Base-by-base conservation (phyloP, 345 rosid species). In the Geranium brycei region DNA sequence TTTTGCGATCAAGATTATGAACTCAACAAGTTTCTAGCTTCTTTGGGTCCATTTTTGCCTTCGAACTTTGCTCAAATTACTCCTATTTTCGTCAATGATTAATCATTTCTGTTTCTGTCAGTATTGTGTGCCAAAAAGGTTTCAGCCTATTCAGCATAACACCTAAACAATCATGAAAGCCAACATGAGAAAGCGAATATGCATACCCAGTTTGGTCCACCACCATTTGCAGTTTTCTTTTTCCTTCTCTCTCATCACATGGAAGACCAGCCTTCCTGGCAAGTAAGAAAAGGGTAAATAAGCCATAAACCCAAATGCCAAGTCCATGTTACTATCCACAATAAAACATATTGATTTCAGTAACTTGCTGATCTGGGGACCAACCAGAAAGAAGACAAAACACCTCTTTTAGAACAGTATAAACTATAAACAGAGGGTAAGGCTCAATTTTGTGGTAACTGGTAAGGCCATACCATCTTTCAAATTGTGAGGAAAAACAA, bases 401-500 rank as follows among this genome's bases (percentile, higher is more conserved):
- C 53, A 47, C 7, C 53, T 47, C 53, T 47, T 8, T 8, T 8
- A 11, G 53, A 47, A 47, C 53, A 47, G 53, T 8, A 10, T 47
- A 13, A 11, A 47, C 53, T 8, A 10, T 47, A 13, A 11, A 11
- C 53, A 47, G 15, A 47, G 53, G 8, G 15, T 47, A 8, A 47
- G 12, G 11, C 11, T 47, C 53, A 47, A 13, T 47, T 47, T 47
- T 8, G 13, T 47, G 53, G 53, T 47, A 47, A 7, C 53, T 47
- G 14, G 53, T 47, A 47, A 47, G 53, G 13, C 15, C 53, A 47
- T 10, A 47, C 53, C 53, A 47, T 47, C 15, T 11, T 47, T 13
- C 56, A 13, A 23, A 41, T 51, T 40, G 55, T 61, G 35, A 68
- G 73, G 59, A 64, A 55, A 66, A 66, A 64, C 12, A 47, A 47